Base-by-base conservation (phyloP, 192 early-diverging fungal genomes). In the Spinellus fusiger region DNA sequence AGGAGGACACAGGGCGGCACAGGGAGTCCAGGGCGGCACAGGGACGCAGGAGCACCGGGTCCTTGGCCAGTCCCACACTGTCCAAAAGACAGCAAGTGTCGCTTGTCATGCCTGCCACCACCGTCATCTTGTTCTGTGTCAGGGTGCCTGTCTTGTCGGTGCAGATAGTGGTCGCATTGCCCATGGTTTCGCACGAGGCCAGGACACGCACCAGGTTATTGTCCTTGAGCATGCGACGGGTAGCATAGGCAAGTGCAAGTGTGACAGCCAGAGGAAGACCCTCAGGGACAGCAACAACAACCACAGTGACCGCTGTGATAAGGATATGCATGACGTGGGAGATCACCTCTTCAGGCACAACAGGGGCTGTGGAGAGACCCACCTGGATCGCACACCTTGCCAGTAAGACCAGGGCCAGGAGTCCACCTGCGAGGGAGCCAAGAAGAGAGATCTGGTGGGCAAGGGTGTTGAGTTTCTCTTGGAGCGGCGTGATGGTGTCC, bases 271-370 rank as follows among this genome's bases (percentile, higher is more conserved):
- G 73, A 3, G 97, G 97, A 10, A 99, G 82, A 29, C 97, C 97
- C 70, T 99, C 97, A n/a, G 97, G 97, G 4, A 99, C 92, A n/a
- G 97, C 97, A 7, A 99, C 96, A n/a, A 99, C 97, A 22, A 99
- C 80, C 0, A 99, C 76, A 29, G 97, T 96, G 28, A 99, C 84
- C 18, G 92, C 88, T 6, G 92, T 84, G 59, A 98, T 94, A 35
- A 98, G 58, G 55, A 99, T 89, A 56, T 77, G 73, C 55, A 87
- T 84, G 49, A 92, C 65, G 58, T 77, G 80, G 52, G 84, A 67
- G 10, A 87, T 78, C 23, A 89, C 71, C 1, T 79, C 72, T 9
- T 69, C 49, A 34, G 79, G 84, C 9, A 59, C 65, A 0, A 64
- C 66, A 2, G 71, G 70, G 5, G 56, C 60, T 1, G 60, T 73